A percentile compares a stretch with the other conserved stretches of the same genome.
phyloP scores from a whole-genome alignment of 2,329 filamentous ascomycete species.

The Didymella segeticola region DNA sequence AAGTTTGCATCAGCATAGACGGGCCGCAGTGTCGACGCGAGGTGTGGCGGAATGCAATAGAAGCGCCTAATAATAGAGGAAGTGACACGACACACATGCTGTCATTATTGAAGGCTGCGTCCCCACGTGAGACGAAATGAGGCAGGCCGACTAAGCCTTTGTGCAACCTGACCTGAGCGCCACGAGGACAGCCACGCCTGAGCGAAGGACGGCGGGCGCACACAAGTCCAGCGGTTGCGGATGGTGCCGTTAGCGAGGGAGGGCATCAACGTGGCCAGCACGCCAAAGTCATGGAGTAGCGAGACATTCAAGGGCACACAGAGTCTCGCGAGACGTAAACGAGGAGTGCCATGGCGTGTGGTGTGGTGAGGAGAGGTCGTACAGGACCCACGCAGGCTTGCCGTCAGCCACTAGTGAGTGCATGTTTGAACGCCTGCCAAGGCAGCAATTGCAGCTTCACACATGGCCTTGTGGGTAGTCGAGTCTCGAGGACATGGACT shows the following conservation, averaged over 20 bases:
- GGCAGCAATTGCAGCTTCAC: slow-evolving; percentile 26
- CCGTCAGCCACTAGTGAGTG: slow-evolving; percentile 25
- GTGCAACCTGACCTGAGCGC: slow-evolving; percentile 40
- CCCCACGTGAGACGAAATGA: slow-evolving; percentile 47
- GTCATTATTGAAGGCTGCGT: slow-evolving; percentile 40
- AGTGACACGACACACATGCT: slow-evolving; percentile 45
- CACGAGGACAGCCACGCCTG: slow-evolving; percentile 47
- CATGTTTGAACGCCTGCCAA: slow-evolving; percentile 26
- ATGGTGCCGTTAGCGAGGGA: slow-evolving; percentile 34
- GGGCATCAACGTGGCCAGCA: slow-evolving; percentile 35
- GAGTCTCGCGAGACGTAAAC: slow-evolving; percentile 27
- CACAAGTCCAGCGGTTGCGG: slow-evolving; percentile 32
- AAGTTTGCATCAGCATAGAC: slow-evolving; percentile 53
- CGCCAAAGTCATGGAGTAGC: slow-evolving; percentile 25
- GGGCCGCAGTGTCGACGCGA: slow-evolving; percentile 15
- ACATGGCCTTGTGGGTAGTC: slow-evolving; percentile 31
- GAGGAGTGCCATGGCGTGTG: slow-evolving; percentile 20
- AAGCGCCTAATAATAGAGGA: slow-evolving; percentile 42
- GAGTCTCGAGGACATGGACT: slow-evolving; percentile 19
- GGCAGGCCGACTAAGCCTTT: slow-evolving; percentile 38
- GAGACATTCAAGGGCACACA: slow-evolving; percentile 29
- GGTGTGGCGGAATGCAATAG: slow-evolving; percentile 22
- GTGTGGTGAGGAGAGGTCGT: slow-evolving; percentile 33
- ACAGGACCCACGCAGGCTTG: slow-evolving; percentile 33
- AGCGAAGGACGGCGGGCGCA: slow-evolving; percentile 34